Percentiles rank a stretch among this genome's conserved stretches.
phyloP scores from a whole-genome alignment of 768 basidiomycete species.

The Fomitopsis pulvina region DNA sequence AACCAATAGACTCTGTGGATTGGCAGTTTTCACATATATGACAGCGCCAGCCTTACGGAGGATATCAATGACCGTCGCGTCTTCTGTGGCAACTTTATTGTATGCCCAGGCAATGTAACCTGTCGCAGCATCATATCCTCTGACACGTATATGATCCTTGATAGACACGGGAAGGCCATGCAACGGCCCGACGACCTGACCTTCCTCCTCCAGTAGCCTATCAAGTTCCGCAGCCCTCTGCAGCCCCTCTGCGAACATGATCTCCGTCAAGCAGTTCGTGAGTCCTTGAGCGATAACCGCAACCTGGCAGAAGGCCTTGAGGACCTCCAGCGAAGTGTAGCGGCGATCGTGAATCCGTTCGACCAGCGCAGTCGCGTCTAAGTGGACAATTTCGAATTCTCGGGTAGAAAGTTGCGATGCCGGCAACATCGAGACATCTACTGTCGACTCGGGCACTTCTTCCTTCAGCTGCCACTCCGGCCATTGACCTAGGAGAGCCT shows the following conservation, averaged over 20 bases:
- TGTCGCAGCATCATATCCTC: slow-evolving; percentile 58
- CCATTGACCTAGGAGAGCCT: slow-evolving; percentile 17
- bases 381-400: slow-evolving; percentile 26
- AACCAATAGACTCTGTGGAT: slow-evolving; percentile 67
- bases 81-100: slow-evolving; percentile 42
- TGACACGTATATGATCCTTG: slow-evolving; percentile 63
- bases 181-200: slow-evolving; percentile 56
- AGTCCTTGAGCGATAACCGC: slow-evolving; percentile 47
- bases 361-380: slow-evolving; percentile 29
- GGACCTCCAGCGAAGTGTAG: slow-evolving; percentile 29
- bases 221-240: slow-evolving; percentile 60
- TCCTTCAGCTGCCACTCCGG: slow-evolving; percentile 23
- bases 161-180: slow-evolving; percentile 80
- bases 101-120: slow-evolving; percentile 71
- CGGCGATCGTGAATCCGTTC: slow-evolving; percentile 19
- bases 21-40: slow-evolving; percentile 84
- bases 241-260: slow-evolving; percentile 64
- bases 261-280: slow-evolving; percentile 82
- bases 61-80: slow-evolving; percentile 38
- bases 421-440: slow-evolving; percentile 24
- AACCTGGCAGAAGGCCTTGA: slow-evolving; percentile 29
- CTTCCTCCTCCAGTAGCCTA: slow-evolving; percentile 51
- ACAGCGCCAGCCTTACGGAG: slow-evolving; percentile 67
- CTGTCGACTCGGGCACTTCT: slow-evolving; percentile 11
- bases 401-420: slow-evolving; percentile 22